A percentile compares a stretch with the other conserved stretches of the same genome.
These are phyloP conservation scores for Eucalyptus cloeziana DNA, from an alignment of 345 rosid genomes.

Conservation along the genomic window DNA sequence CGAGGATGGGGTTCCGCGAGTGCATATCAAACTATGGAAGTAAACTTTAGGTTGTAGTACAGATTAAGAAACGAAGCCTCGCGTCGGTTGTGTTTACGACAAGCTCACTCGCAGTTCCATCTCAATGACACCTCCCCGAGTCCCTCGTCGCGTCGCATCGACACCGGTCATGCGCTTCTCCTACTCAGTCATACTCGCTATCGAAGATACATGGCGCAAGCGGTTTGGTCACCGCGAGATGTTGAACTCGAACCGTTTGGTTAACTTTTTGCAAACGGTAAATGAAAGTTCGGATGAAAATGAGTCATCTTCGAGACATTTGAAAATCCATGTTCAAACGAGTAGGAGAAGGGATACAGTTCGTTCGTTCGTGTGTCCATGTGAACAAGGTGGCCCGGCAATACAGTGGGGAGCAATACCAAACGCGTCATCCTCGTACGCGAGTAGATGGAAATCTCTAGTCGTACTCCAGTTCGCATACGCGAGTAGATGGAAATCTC, in stretches of 20 bases:
- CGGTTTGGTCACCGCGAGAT: background rate
- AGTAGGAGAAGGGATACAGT: background rate
- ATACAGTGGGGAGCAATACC: background rate
- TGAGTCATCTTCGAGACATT: background rate
- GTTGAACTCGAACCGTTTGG: background rate
- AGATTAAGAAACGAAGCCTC: background rate
- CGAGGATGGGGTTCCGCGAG: background rate
- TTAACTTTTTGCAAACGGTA: background rate
- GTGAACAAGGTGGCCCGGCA: background rate
- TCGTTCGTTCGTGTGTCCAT: background rate
- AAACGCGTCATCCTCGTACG: background rate
- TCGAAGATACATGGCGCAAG: background rate
- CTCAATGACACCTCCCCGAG: background rate
- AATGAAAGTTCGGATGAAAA: background rate
- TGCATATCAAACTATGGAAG: accelerated
- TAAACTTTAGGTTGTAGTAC: accelerated
- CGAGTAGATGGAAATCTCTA: background rate
- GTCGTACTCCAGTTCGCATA: no score
- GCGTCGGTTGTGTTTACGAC: background rate
- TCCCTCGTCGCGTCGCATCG: accelerated
- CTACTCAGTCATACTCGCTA: background rate
- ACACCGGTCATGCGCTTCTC: background rate
- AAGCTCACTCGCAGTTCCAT: background rate
- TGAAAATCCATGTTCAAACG: background rate
- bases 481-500: background rate